Base-by-base conservation (phyloP, 139 green algal genomes). In the Coelastrella sp. region DNA sequence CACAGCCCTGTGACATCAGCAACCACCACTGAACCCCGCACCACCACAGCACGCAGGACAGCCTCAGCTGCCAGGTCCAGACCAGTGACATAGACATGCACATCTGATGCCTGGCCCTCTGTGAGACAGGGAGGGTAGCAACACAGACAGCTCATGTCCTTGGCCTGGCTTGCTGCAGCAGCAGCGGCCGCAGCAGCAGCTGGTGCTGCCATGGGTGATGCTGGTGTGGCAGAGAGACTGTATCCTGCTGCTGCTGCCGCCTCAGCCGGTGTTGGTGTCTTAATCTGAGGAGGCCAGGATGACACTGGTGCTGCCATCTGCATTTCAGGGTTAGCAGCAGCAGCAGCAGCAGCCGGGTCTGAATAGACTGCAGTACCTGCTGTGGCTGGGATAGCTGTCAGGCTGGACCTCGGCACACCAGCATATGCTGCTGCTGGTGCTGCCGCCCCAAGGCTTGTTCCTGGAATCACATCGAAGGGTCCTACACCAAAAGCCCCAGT, bases 71-170 rank as follows among this genome's bases (percentile, higher is more conserved):
- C 78, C 14, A 27, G 49, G 14, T 90, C 73, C 6, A 84, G 73
- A 0, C 85, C 73, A 25, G 58, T 7, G 15, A 90, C 73, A 24
- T 90, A 84, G 58, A 90, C 35, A 15, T 90, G 73, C 22, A 57
- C 58, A 15, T 84, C 85, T 14, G 24, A 22, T 20, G 85, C 10
- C 74, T 57, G 25, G 8, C 58, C 85, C 73, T 90, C 85, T 22
- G 85, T 63, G 6, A 90, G 12, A 22, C 85, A 90, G 24, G 85
- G 58, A 12, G 85, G 85, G 14, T 84, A 84, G 73, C 73, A 84
- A 59, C 85, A 90, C n/a, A 90, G 24, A 59, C 85, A 90, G 73
- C 74, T 75, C 7, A 90, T 19, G 59, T 11, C 57, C 17, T 35
- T 59, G 3, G 84, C 58, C 1, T 24, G 66, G 49, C 7, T 9